Percentiles rank a stretch among this genome's conserved stretches.
These are phyloP conservation scores for Maudiozyma serrabonitensis DNA, from an alignment of 805 yeast species.

Conservation along the genomic window DNA sequence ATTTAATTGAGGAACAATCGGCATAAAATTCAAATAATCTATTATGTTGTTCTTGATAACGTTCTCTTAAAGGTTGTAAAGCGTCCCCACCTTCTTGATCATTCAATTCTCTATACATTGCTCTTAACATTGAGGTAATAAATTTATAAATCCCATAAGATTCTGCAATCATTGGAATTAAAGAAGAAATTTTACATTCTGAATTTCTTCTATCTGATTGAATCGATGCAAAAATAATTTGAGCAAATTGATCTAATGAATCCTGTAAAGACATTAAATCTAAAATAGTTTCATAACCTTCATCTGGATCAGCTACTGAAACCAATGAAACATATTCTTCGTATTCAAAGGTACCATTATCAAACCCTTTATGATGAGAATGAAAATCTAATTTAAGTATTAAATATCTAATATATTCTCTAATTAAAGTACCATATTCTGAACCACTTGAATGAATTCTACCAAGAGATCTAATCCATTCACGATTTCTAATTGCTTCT, in stretches of 20 bases:
- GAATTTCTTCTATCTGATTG: conserved; percentile 40
- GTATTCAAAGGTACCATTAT: conserved; percentile 87
- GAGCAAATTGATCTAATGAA: conserved; percentile 66
- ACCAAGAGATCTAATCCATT: conserved; percentile 68
- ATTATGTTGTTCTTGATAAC: conserved; percentile 61
- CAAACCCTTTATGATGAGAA: conserved; percentile 70
- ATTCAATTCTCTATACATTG: conserved; percentile 61
- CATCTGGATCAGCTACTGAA: conserved; percentile 87
- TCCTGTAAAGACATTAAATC: conserved; percentile 85
- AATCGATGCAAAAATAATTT: conserved; percentile 63
- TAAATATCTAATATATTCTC: conserved; percentile 64
- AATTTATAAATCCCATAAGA: conserved; percentile 89
- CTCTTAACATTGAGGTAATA: conserved; percentile 81
- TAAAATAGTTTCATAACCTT: conserved; percentile 82
- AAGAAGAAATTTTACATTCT: conserved; percentile 75
- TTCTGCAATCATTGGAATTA: conserved; percentile 86
- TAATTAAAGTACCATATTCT: conserved; percentile 58
- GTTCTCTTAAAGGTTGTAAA: conserved; percentile 58
- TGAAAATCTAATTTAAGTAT: conserved; percentile 74
- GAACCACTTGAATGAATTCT: conserved; percentile 40
- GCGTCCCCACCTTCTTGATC: conserved; percentile 50
- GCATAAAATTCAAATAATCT: conserved; percentile 75
- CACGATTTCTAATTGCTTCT: conserved; percentile 70
- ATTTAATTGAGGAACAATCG: conserved; percentile 78
- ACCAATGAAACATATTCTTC: conserved; percentile 86